Evolutionary conservation across 257 asterid genomes (phyloP).

Genomic region (Eucommia ulmoides): DNA sequence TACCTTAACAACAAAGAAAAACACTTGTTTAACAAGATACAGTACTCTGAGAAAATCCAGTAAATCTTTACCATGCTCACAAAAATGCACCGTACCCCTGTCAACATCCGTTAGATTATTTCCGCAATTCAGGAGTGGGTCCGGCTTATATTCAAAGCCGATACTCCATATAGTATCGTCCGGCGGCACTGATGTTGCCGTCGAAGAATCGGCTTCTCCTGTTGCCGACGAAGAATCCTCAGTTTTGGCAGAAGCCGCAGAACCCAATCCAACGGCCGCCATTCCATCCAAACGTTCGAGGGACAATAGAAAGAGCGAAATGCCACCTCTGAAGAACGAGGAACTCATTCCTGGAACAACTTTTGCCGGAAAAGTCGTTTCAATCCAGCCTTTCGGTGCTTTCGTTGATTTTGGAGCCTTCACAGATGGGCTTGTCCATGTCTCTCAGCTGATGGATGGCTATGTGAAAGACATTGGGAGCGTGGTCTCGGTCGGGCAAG

Average conservation of each 20-base stretch:
- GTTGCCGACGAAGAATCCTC: constrained; percentile 32
- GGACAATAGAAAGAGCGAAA: constrained; percentile 65
- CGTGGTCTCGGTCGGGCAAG: constrained; percentile 85
- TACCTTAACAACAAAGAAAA: constrained; percentile 25
- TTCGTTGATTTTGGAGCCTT: constrained; percentile 96
- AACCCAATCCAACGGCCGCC: no score
- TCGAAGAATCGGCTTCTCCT: constrained; percentile 48
- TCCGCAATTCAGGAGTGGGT: constrained; percentile 57
- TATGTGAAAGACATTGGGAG: constrained; percentile 77
- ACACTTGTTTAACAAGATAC: constrained; percentile 31
- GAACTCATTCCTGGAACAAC: constrained; percentile 74
- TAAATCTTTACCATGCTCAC: constrained; percentile 36
- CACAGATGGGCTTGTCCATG: constrained; percentile 94
- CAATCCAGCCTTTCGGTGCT: constrained; percentile 96
- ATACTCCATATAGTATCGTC: constrained; percentile 31
- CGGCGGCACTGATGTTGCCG: constrained; percentile 61
- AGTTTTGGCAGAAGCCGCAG: constrained; percentile 21
- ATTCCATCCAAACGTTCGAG: constrained; percentile 41
- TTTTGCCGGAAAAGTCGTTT: constrained; percentile 78
- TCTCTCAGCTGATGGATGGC: constrained; percentile 71
- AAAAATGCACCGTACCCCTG: constrained; percentile 42
- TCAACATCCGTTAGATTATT: constrained; percentile 68
- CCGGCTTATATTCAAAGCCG: constrained; percentile 28
- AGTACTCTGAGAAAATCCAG: constrained; percentile 24
- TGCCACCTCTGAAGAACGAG: constrained; percentile 83